Percentiles rank a stretch among this genome's conserved stretches.
Conservation (phyloP, 176 grass and related monocot species). For the Triticum turgidum region DNA sequence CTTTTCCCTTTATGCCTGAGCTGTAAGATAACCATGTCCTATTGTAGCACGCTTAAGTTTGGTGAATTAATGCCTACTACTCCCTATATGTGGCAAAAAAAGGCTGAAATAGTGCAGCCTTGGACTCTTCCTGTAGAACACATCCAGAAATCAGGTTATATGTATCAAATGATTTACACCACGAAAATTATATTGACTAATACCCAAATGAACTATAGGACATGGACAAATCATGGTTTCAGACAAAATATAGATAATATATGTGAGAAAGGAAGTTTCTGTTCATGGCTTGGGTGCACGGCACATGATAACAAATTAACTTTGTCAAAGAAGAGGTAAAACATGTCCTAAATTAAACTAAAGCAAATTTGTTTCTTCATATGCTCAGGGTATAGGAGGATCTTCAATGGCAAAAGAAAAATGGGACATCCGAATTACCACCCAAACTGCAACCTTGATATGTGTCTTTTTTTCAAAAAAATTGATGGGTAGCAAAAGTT, state of each 20-base stretch:
- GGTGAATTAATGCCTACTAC: neutral
- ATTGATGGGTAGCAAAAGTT: no score
- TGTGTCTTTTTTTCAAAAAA: no score
- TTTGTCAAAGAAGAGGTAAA: neutral
- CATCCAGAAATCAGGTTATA: neutral
- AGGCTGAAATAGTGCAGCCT: neutral
- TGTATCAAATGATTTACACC: neutral
- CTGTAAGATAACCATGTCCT: neutral
- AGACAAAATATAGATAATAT: neutral
- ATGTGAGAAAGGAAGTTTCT: neutral
- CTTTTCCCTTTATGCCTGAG: neutral
- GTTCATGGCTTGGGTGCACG: neutral
- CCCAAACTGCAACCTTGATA: no score
- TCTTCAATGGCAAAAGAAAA: no score
- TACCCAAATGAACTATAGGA: neutral
- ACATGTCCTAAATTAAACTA: no score
- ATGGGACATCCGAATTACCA: no score
- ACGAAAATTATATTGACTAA: neutral
- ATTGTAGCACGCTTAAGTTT: neutral
- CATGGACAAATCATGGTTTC: neutral
- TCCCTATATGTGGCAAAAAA: neutral
- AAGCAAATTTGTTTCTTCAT: no score
- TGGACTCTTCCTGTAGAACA: neutral
- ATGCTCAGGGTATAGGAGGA: no score
- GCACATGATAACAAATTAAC: neutral